Evolutionary conservation across 257 asterid genomes (phyloP), one percentile per base, ranked within the genome.

Genomic region (Jacaranda mimosifolia): DNA sequence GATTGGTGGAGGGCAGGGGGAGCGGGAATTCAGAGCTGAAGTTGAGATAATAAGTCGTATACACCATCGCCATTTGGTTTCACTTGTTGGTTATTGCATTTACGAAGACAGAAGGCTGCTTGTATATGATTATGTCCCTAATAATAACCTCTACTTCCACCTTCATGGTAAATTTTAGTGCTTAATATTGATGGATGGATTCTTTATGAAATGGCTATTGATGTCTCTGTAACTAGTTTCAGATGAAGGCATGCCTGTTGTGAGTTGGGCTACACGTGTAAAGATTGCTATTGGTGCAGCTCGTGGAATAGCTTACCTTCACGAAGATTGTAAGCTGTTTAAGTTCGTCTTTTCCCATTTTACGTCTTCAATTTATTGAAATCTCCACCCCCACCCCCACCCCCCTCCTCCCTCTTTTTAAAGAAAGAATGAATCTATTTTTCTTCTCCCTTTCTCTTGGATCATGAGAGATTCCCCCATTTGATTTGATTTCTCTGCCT

Each of bases 61-160:
- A 88, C 98, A 96, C 86, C 99, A 96, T 75, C 93, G 98, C 21
- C 97, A 96, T 88, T 85, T 96, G 90, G 99, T 96, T 53, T 84
- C 99, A 67, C 97, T 96, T 11, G 96, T 96, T 9, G 99, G 99
- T 52, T 96, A 91, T 77, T 96, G 99, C 91, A 93, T 91, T 66
- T 75, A 87, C 42, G 92, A 93, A 53, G 70, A 74, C 53, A 89
- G 86, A 74, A 93, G 98, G 89, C 87, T 96, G 79, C 97, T 96
- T 49, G 92, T 96, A 15, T 96, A 93, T 88, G 98, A 93, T 43
- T 96, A 91, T 79, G 87, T 93, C 72, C 88, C 91, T 19, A 93
- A 96, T 75, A 81, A 93, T 86, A 87, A 87, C 72, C 98, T 93
- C 79, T 84, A 90, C 86, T 90, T 87, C 90, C 99, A 93, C 81